Evolutionary conservation across 2,329 filamentous ascomycete species (phyloP).

Genomic region (Alternaria longipes): DNA sequence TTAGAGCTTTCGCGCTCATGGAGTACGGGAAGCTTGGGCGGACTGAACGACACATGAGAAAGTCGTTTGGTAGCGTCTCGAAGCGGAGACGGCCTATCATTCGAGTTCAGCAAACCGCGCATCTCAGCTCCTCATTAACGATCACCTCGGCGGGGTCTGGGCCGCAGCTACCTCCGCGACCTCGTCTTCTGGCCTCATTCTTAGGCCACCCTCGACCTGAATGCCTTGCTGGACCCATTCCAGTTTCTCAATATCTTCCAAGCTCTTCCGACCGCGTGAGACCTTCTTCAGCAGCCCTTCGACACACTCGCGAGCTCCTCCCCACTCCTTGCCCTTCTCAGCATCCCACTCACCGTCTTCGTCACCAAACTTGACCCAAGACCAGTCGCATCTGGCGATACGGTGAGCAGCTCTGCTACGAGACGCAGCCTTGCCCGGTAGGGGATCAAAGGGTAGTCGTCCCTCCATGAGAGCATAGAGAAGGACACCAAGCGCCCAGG

Average conservation of each 20-base stretch:
- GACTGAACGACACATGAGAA: background rate
- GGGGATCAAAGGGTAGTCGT: constrained; percentile 90
- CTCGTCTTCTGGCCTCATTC: constrained; percentile 62
- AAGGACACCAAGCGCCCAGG: constrained; percentile 93
- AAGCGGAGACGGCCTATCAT: constrained; percentile 1
- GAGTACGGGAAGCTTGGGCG: background rate
- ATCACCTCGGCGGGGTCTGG: constrained; percentile 35
- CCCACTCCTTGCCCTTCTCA: constrained; percentile 70
- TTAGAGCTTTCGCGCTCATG: background rate
- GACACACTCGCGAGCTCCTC: constrained; percentile 81
- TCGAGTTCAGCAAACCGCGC: constrained; percentile 5
- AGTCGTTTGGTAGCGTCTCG: background rate
- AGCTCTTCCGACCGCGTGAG: constrained; percentile 74
- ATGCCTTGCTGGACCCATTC: constrained; percentile 83
- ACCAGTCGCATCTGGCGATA: constrained; percentile 96
- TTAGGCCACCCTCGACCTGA: constrained; percentile 67
- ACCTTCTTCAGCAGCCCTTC: constrained; percentile 86
- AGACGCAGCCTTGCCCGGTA: constrained; percentile 79
- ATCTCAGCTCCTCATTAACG: constrained; percentile 37
- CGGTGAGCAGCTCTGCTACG: constrained; percentile 83
- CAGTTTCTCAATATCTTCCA: constrained; percentile 75
- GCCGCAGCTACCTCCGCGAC: constrained; percentile 26
- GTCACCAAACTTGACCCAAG: constrained; percentile 86
- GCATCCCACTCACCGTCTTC: constrained; percentile 87
- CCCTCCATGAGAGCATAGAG: constrained; percentile 93